Base-by-base conservation (phyloP, 257 asterid genomes). In the Mitragyna speciosa region DNA sequence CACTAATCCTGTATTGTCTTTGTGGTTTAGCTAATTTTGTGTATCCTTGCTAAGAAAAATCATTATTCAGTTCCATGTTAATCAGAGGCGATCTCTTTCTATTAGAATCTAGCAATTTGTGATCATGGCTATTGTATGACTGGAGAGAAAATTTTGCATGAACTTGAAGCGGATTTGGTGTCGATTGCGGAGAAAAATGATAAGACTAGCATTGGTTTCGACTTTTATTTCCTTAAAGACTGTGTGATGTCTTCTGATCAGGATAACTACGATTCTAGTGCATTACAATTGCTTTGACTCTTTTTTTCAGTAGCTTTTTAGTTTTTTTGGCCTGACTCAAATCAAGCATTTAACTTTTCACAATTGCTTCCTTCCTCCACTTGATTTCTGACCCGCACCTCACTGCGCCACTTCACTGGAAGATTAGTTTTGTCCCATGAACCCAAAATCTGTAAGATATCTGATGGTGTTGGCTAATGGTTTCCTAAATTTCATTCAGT, bases 361-460 rank as follows among this genome's bases (percentile, higher is more conserved):
- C 31, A 12, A 33, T 31, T 22, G 6, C 52, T 51, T 48, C 9
- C 67, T 17, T 52, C 24, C 67, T 74, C 33, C 78, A 52, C 51
- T 74, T 74, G 78, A 74, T 74, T 7, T 59, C 22, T 74, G 11
- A 20, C 15, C 39, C 30, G 22, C 17, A 52, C 31, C 77, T 74
- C 7, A 12, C 52, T 54, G 30, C 3, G 67, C 24, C 43, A 9
- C 68, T 39, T 69, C 30, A 41, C 19, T 51, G 36, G 47, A 6
- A 43, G 28, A 33, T 75, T 75, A 39, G 52, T 28, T 65, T 69
- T n/a, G 47, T 64, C 10, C 41, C 22, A 22, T 8, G 28, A 41
- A 69, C 15, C 28, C 30, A 59, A 30, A 31, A 48, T 4, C 28
- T 16, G 22, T 41, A 63, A 73, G 19, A 11, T 54, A 24, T 20